phyloP scores from a whole-genome alignment of 129 eudicot species.

The Pulicaria dysenterica region DNA sequence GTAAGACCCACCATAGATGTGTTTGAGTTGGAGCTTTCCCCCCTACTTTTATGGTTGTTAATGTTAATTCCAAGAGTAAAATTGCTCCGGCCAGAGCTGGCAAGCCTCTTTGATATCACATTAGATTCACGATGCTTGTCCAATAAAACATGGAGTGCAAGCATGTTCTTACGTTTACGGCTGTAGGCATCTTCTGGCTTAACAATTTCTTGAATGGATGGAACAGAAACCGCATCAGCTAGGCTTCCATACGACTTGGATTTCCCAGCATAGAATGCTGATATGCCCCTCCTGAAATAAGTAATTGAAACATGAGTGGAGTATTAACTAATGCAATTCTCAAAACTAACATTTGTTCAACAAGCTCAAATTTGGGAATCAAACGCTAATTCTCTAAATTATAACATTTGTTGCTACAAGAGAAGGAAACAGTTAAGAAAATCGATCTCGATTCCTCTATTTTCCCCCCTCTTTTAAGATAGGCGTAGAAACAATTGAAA shows the following conservation, averaged over 20 bases:
- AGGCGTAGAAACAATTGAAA: neutral
- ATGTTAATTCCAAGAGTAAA: no score
- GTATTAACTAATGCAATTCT: slow-evolving; percentile 9
- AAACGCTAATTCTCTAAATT: neutral
- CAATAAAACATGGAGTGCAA: slow-evolving; percentile 54
- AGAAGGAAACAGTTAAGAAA: neutral
- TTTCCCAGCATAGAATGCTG: slow-evolving; percentile 73
- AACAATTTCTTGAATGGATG: slow-evolving; percentile 67
- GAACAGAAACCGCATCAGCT: slow-evolving; percentile 52
- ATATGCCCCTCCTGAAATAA: slow-evolving; percentile 69
- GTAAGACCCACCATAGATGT: slow-evolving; percentile 24
- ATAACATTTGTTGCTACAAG: neutral
- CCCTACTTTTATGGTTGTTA: slow-evolving; percentile 38
- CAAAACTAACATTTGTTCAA: slow-evolving; percentile 4
- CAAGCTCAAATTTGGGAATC: neutral
- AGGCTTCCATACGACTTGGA: slow-evolving; percentile 82
- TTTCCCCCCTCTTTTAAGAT: neutral
- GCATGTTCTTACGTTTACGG: slow-evolving; percentile 87
- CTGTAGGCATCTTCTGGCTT: slow-evolving; percentile 82
- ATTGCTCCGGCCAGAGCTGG: neutral
- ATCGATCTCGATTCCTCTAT: slow-evolving; percentile 7
- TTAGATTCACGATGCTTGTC: slow-evolving; percentile 41
- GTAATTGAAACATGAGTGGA: neutral
- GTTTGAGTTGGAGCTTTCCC: slow-evolving; percentile 37
- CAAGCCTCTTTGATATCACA: slow-evolving; percentile 58